Evolutionary conservation across 768 basidiomycete species (phyloP).

Genomic region (Coprinopsis cinerea): DNA sequence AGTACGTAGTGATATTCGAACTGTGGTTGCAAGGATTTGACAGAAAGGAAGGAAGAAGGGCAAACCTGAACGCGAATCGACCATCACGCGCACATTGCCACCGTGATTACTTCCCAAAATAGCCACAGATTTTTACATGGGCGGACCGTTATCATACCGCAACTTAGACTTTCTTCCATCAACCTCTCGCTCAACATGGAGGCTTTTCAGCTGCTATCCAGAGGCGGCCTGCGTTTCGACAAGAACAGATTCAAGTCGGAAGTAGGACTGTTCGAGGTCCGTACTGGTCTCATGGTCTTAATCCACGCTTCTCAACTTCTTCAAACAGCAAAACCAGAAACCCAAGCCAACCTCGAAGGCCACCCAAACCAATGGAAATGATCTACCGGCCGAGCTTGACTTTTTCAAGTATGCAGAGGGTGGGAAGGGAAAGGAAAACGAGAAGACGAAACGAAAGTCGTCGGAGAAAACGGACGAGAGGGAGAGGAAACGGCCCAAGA

Average conservation of each 20-base stretch:
- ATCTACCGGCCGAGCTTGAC: slow-evolving; percentile 75
- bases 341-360: slow-evolving; percentile 5
- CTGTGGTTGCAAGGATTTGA: neutral
- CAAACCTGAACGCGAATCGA: neutral
- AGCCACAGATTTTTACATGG: neutral
- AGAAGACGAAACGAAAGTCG: slow-evolving; percentile 42
- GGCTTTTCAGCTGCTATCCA: slow-evolving; percentile 84
- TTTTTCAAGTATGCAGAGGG: slow-evolving; percentile 85
- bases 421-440: slow-evolving; percentile 21
- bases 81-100: too few species aligned
- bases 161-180: neutral
- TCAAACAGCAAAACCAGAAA: slow-evolving; percentile 3
- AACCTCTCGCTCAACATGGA: slow-evolving; percentile 60
- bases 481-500: slow-evolving; percentile 30
- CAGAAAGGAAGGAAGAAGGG: neutral
- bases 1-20: too few species aligned
- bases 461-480: slow-evolving; percentile 14
- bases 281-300: neutral
- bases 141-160: neutral
- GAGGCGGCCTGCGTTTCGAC: slow-evolving; percentile 80
- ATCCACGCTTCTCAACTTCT: neutral
- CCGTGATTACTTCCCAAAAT: neutral
- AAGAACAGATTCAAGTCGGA: slow-evolving; percentile 69
- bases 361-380: slow-evolving; percentile 25
- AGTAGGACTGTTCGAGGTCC: slow-evolving; percentile 61